These are phyloP conservation scores for Teratosphaeria gauchensis DNA, from an alignment of 2,329 filamentous ascomycete genomes.

Conservation along the genomic window DNA sequence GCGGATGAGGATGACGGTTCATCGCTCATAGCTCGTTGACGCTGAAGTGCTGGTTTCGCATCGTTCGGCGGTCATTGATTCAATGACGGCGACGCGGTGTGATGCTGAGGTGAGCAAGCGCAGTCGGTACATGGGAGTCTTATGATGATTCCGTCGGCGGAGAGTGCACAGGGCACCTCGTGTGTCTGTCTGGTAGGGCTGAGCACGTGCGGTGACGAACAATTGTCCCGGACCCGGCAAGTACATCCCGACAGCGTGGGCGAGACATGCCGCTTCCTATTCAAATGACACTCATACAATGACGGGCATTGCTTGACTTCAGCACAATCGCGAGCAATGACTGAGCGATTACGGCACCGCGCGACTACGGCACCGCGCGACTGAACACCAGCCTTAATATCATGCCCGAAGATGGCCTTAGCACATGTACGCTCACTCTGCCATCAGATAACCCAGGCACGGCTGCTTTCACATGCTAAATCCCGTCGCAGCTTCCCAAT, in stretches of 20 bases:
- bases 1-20: slow-evolving; percentile 22
- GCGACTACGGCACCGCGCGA: not conserved
- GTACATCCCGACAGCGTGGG: not conserved
- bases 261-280: not conserved
- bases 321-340: not conserved
- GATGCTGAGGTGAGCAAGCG: not conserved
- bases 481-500: not conserved
- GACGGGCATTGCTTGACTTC: not conserved
- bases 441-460: not conserved
- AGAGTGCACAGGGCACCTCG: not conserved
- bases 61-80: slow-evolving; percentile 9
- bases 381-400: not conserved
- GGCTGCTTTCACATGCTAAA: not conserved
- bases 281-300: not conserved
- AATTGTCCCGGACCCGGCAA: not conserved
- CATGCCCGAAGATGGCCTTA: not conserved
- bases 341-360: not conserved
- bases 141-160: no score
- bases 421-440: not conserved
- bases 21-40: slow-evolving; percentile 29
- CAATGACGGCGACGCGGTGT: not conserved
- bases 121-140: no score
- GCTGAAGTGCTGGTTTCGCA: slow-evolving; percentile 4
- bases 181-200: not conserved
- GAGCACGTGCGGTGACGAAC: not conserved